Base-by-base conservation (phyloP, 2,329 filamentous ascomycete genomes). In the Fusarium sp. region DNA sequence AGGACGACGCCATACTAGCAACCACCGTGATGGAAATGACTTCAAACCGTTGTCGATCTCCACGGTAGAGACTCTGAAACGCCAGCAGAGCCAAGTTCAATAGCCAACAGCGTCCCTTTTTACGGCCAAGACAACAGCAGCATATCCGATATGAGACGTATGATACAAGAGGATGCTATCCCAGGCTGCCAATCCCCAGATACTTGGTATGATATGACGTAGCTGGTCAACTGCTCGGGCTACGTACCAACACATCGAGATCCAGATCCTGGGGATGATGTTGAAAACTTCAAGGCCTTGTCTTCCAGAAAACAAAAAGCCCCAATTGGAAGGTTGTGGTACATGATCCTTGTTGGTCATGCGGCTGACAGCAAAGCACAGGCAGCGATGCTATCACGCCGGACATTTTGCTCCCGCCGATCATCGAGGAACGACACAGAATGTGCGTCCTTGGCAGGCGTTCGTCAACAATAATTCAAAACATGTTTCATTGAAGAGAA, bases 351-450 rank as follows among this genome's bases (percentile, higher is more conserved):
- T 50, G 60, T 14, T 20, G 7, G 47, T 43, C 46, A 58, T 57
- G 23, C 22, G 35, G 37, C 54, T 59, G 50, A 27, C 20, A 35
- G 27, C n/a, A 20, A 32, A 32, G 19, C 27, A 13, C 9, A 48
- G 7, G 43, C 39, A 30, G 48, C 39, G 35, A 58, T 35, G 40
- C 49, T 19, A 19, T 37, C 17, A n/a, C 22, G 19, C 45, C 62
- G 62, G 66, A 67, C 35, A 22, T 53, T 68, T 70, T 70, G 43
- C 66, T 68, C 66, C 62, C 39, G 9, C 7, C 17, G 17, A 60
- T 20, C 41, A 43, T 30, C 47, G 43, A 25, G 25, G 46, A 22
- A 41, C 25, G 25, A 15, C 6, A n/a, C 14, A 51, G 14, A 19
- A 46, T 33, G 39, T 53, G 22, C 17, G 19, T 32, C 44, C 20